A percentile compares a stretch with the other conserved stretches of the same genome.
Evolutionary conservation across 148 eudicot species (phyloP).

Genomic region (Mesembryanthemum crystallinum): DNA sequence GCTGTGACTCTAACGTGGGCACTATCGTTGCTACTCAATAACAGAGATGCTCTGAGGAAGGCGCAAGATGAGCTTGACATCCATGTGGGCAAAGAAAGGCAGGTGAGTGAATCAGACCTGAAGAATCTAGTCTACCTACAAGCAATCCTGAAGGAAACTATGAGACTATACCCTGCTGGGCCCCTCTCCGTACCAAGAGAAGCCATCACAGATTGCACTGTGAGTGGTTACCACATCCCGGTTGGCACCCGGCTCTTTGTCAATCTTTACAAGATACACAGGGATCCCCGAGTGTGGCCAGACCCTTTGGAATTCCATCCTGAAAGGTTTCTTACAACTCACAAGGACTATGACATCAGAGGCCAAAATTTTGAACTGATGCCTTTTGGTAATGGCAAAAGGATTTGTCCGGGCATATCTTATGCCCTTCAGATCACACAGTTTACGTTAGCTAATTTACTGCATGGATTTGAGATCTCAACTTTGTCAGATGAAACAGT

Average conservation of each 20-base stretch:
- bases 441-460: constrained; percentile 23
- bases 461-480: constrained; percentile 27
- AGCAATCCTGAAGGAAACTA: constrained; percentile 20
- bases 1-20: constrained; percentile 28
- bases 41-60: constrained; percentile 20
- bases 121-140: constrained; percentile 23
- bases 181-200: constrained; percentile 18
- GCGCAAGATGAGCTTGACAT: constrained; percentile 29
- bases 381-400: constrained; percentile 25
- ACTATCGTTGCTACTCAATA: constrained; percentile 27
- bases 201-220: constrained; percentile 20
- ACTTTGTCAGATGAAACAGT: constrained; percentile 7
- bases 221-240: constrained; percentile 16
- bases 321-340: constrained; percentile 27
- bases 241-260: constrained; percentile 17
- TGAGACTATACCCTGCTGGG: constrained; percentile 20
- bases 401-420: constrained; percentile 23
- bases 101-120: constrained; percentile 20
- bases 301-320: constrained; percentile 20
- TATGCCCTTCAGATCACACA: constrained; percentile 16
- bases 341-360: constrained; percentile 18
- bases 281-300: constrained; percentile 16
- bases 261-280: constrained; percentile 24
- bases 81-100: constrained; percentile 26
- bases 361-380: constrained; percentile 18